phyloP scores from a whole-genome alignment of 2,329 filamentous ascomycete species.

The Ophiostoma australiae region DNA sequence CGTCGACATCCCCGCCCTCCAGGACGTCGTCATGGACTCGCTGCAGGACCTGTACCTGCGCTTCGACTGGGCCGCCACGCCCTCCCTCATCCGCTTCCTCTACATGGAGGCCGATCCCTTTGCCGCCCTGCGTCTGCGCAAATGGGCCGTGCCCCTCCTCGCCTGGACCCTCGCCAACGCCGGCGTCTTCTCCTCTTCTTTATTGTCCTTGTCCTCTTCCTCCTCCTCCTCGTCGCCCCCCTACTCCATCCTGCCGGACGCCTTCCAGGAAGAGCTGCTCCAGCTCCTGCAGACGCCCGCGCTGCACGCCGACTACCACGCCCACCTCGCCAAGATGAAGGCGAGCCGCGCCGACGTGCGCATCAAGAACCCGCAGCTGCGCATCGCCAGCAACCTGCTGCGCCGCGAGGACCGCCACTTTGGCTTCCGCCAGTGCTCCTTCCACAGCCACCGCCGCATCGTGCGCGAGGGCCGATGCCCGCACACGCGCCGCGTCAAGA shows the following conservation, averaged over 20 bases:
- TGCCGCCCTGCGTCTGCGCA: conserved; percentile 49
- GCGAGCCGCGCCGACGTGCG: conserved; percentile 47
- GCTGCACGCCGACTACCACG: conserved; percentile 47
- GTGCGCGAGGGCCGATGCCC: conserved; percentile 54
- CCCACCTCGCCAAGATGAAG: conserved; percentile 50
- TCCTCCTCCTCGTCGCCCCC: conserved; percentile 3
- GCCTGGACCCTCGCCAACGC: conserved; percentile 47
- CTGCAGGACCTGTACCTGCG: conserved; percentile 56
- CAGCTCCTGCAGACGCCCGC: conserved; percentile 44
- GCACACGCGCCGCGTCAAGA: conserved; percentile 31
- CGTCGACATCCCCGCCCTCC: conserved; percentile 46
- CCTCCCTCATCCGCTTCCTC: conserved; percentile 47
- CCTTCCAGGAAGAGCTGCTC: conserved; percentile 32
- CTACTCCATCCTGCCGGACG: conserved; percentile 16
- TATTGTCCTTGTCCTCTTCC: background rate
- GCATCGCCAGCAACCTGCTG: conserved; percentile 52
- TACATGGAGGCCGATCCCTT: conserved; percentile 50
- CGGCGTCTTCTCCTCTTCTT: background rate
- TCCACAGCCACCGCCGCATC: conserved; percentile 53
- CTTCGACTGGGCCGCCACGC: conserved; percentile 54
- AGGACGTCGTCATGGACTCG: conserved; percentile 55
- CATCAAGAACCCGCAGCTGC: conserved; percentile 57
- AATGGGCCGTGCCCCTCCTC: conserved; percentile 58
- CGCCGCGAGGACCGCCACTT: conserved; percentile 54
- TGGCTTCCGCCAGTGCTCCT: conserved; percentile 58